Evolutionary conservation across 78 protist species (phyloP).

Genomic region (Tieghemostelium lacteum): DNA sequence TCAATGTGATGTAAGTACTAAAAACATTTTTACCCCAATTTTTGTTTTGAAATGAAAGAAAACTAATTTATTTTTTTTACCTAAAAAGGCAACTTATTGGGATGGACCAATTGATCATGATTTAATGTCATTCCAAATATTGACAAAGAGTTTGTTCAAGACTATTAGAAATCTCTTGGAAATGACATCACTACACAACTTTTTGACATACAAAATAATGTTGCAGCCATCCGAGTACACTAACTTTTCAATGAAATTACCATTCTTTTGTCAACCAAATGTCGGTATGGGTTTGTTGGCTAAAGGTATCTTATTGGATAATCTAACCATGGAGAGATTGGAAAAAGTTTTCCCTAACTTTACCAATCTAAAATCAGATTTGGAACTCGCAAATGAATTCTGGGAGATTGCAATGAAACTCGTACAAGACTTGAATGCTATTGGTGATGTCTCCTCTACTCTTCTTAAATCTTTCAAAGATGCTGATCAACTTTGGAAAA

Average conservation of each 20-base stretch:
- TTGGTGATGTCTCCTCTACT: not conserved
- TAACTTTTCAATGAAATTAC: slow-evolving; percentile 43
- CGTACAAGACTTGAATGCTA: not conserved
- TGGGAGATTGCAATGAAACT: slow-evolving; percentile 15
- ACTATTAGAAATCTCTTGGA: slow-evolving; percentile 53
- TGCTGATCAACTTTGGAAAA: slow-evolving; percentile 42
- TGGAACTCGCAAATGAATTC: slow-evolving; percentile 32
- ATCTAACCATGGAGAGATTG: slow-evolving; percentile 14
- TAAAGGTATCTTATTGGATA: slow-evolving; percentile 54
- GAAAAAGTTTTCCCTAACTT: slow-evolving; percentile 61
- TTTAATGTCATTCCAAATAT: slow-evolving; percentile 75
- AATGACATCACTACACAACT: slow-evolving; percentile 36
- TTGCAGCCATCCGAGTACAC: slow-evolving; percentile 59
- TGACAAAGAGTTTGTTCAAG: slow-evolving; percentile 48
- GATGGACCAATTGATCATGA: slow-evolving; percentile 79
- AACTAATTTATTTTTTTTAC: not conserved
- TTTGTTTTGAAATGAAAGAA: not conserved
- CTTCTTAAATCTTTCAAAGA: slow-evolving; percentile 16
- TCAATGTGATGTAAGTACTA: slow-evolving; percentile 34
- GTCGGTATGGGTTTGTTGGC: slow-evolving; percentile 69
- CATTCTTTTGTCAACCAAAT: slow-evolving; percentile 69
- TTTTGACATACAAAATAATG: slow-evolving; percentile 46
- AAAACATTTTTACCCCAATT: not conserved
- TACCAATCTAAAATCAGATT: slow-evolving; percentile 20
- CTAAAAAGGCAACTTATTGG: slow-evolving; percentile 52